Conservation (phyloP, 2,329 filamentous ascomycete species). For the Colletotrichum lupini region DNA sequence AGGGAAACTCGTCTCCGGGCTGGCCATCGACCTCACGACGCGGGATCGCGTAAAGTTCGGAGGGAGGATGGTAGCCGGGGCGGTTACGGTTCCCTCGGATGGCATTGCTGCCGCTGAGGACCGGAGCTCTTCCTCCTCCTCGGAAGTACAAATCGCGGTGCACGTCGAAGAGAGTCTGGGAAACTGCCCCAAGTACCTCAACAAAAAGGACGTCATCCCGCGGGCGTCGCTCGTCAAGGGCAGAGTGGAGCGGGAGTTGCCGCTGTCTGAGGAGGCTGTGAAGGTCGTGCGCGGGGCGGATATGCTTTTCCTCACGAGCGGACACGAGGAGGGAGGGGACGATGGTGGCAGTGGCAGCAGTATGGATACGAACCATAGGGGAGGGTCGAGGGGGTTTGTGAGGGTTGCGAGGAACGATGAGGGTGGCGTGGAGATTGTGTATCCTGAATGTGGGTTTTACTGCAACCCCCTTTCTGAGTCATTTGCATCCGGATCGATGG, state of each 20-base stretch:
- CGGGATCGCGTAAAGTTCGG: conserved; percentile 80
- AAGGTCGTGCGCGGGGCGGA: conserved; percentile 73
- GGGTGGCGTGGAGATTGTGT: conserved; percentile 66
- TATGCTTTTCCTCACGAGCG: conserved; percentile 81
- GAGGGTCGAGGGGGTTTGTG: conserved; percentile 79
- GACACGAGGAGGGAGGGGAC: conserved; percentile 56
- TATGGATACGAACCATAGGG: conserved; percentile 89
- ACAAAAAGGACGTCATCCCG: conserved; percentile 72
- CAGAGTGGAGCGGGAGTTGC: conserved; percentile 44
- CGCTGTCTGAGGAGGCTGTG: conserved; percentile 64
- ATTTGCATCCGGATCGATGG: neutral
- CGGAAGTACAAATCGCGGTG: conserved; percentile 67
- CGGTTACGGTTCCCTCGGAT: conserved; percentile 49
- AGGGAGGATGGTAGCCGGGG: conserved; percentile 75
- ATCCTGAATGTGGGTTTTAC: conserved; percentile 73
- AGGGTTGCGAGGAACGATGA: conserved; percentile 70
- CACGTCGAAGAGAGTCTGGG: conserved; percentile 79
- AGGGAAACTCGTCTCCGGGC: conserved; percentile 55
- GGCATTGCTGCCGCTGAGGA: conserved; percentile 10
- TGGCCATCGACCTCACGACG: conserved; percentile 74
- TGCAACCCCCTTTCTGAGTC: neutral
- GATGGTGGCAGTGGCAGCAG: conserved; percentile 47
- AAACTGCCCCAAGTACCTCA: conserved; percentile 90
- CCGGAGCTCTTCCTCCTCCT: neutral
- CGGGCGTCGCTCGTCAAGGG: conserved; percentile 7